Percentiles rank a stretch among this genome's conserved stretches.
Evolutionary conservation across 2,329 filamentous ascomycete species (phyloP).

Genomic region (Aspergillus texensis): DNA sequence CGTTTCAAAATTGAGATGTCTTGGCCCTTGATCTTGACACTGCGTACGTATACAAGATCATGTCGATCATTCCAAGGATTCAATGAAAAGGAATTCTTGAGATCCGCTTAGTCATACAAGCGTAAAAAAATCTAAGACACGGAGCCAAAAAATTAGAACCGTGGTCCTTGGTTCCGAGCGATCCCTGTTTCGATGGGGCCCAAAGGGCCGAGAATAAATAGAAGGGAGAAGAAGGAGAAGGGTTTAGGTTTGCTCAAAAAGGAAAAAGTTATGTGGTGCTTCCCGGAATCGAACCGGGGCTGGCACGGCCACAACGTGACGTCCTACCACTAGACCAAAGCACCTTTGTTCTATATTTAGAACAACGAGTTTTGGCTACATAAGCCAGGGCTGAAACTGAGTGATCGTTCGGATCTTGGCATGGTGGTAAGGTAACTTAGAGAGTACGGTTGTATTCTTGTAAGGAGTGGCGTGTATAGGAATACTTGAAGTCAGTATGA

Average conservation of each 20-base stretch:
- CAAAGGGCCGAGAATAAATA: too few relatives aligned
- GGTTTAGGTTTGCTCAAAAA: too few relatives aligned
- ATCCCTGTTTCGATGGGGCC: background rate
- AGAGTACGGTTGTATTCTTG: background rate
- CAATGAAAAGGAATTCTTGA: background rate
- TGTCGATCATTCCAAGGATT: background rate
- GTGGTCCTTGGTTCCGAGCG: background rate
- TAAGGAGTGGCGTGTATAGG: background rate
- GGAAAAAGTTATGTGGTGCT: constrained; percentile 21
- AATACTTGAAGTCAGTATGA: background rate
- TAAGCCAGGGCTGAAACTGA: background rate
- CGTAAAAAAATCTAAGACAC: background rate
- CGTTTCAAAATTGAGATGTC: background rate
- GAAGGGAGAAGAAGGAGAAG: too few relatives aligned
- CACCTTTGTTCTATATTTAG: constrained; percentile 13
- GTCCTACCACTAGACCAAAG: constrained; percentile 31
- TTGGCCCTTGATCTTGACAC: background rate
- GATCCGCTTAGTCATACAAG: background rate
- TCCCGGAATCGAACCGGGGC: constrained; percentile 33
- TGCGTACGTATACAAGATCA: background rate
- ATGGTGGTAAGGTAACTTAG: too few relatives aligned
- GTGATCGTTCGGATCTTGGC: too few relatives aligned
- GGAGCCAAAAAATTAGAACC: background rate
- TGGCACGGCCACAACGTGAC: constrained; percentile 34
- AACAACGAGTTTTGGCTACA: background rate